A percentile compares a stretch with the other conserved stretches of the same genome.
Evolutionary conservation across 805 yeast genomes (phyloP).

Genomic region (Nakazawaea anatomiae): DNA sequence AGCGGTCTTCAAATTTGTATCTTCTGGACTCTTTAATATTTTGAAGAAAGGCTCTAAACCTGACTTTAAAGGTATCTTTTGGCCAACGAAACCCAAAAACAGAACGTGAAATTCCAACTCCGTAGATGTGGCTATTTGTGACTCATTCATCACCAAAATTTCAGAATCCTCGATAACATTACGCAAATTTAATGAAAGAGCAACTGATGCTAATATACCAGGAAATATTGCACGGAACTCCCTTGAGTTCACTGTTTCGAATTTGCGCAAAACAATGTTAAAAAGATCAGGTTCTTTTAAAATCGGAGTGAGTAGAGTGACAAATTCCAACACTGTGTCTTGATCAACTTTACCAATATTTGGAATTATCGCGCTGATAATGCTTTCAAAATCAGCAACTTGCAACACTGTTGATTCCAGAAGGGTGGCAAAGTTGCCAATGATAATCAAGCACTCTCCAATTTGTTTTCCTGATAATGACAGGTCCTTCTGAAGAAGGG

Average conservation of each 20-base stretch:
- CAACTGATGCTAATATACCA: slow-evolving; percentile 25
- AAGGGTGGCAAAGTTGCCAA: not conserved
- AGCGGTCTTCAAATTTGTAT: slow-evolving; percentile 32
- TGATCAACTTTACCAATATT: not conserved
- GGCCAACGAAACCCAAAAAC: slow-evolving; percentile 47
- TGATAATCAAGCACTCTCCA: not conserved
- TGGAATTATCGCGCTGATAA: not conserved
- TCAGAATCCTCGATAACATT: slow-evolving; percentile 5
- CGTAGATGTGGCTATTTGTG: not conserved
- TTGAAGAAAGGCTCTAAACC: slow-evolving; percentile 29
- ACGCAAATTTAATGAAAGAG: slow-evolving; percentile 17
- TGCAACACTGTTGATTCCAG: not conserved
- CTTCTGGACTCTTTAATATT: slow-evolving; percentile 23
- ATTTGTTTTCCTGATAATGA: slow-evolving; percentile 1
- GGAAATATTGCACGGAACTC: not conserved
- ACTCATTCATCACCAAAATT: not conserved
- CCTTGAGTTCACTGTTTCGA: not conserved
- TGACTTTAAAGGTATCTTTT: slow-evolving; percentile 24
- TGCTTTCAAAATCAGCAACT: not conserved
- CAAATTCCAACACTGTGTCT: not conserved
- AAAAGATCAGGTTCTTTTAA: not conserved
- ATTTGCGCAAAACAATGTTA: not conserved
- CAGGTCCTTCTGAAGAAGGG: not conserved
- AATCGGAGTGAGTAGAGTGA: not conserved
- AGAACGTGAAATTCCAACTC: slow-evolving; percentile 16